phyloP scores from a whole-genome alignment of 306 rosid genomes.

The Calophaca sinica region DNA sequence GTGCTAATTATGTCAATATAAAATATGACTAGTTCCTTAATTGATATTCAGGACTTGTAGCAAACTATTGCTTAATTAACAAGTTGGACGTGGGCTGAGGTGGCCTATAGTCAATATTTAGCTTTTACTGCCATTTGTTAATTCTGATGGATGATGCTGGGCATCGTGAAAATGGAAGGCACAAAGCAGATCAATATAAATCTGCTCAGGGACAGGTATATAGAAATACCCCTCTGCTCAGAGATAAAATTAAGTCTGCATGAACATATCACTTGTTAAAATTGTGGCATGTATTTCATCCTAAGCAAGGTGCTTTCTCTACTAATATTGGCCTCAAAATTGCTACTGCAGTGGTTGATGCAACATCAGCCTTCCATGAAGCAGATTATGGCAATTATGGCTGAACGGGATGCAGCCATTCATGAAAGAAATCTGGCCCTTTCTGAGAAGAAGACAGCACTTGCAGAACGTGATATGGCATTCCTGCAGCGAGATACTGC shows the following conservation, averaged over 20 bases:
- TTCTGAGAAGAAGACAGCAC: constrained; percentile 90
- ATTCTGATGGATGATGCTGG: constrained; percentile 87
- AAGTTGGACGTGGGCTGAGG: constrained; percentile 35
- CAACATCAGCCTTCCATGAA: constrained; percentile 97
- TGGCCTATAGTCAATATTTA: constrained; percentile 42
- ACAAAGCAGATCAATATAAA: constrained; percentile 88
- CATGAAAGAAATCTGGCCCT: constrained; percentile 92
- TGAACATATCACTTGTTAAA: neutral
- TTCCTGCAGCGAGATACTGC: constrained; percentile 89
- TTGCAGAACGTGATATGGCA: constrained; percentile 94
- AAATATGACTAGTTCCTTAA: constrained; percentile 35
- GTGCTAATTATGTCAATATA: constrained; percentile 16
- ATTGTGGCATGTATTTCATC: constrained; percentile 9
- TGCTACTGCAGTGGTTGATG: constrained; percentile 87
- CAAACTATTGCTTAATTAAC: constrained; percentile 39
- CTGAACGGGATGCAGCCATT: constrained; percentile 92
- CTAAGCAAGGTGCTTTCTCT: constrained; percentile 6
- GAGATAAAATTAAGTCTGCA: neutral
- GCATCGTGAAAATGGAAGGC: constrained; percentile 93
- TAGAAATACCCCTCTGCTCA: neutral
- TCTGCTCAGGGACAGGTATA: constrained; percentile 92
- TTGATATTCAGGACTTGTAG: constrained; percentile 47
- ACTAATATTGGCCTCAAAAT: constrained; percentile 2
- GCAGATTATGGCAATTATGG: constrained; percentile 93
- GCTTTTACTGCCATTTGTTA: constrained; percentile 44